phyloP scores from a whole-genome alignment of 2,329 filamentous ascomycete genomes.

The Gremmenia infestans region DNA sequence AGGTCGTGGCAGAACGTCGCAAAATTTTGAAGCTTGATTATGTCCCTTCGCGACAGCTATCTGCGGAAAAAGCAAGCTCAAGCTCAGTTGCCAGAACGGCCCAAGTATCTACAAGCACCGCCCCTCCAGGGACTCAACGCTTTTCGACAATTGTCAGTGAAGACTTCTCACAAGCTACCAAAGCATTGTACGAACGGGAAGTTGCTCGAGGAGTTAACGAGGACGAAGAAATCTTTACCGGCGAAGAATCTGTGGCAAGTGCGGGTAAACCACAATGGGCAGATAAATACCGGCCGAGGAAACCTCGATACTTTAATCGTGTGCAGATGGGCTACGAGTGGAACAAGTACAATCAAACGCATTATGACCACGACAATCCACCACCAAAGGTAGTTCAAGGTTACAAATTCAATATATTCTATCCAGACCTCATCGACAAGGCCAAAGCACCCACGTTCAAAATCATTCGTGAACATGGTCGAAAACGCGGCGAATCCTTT shows the following conservation, averaged over 20 bases:
- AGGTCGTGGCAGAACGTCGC: constrained; percentile 52
- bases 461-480: constrained; percentile 88
- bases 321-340: constrained; percentile 99
- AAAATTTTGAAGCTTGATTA: constrained; percentile 62
- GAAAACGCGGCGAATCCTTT: constrained; percentile 85
- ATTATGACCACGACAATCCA: constrained; percentile 97
- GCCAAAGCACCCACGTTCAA: constrained; percentile 91
- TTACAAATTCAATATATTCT: constrained; percentile 99
- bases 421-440: constrained; percentile 94
- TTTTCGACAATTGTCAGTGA: constrained; percentile 67
- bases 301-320: constrained; percentile 94
- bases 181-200: constrained; percentile 86
- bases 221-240: constrained; percentile 92
- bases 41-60: constrained; percentile 52
- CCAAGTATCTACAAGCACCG: constrained; percentile 36
- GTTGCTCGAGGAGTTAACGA: constrained; percentile 86
- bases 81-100: constrained; percentile 32
- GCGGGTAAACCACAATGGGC: constrained; percentile 69
- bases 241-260: constrained; percentile 73
- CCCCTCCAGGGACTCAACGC: constrained; percentile 53
- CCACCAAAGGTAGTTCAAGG: constrained; percentile 97
- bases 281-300: constrained; percentile 79
- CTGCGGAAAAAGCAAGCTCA: constrained; percentile 28
- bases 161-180: constrained; percentile 82
- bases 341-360: constrained; percentile 99